These are phyloP conservation scores for Blastobotrys chiropterorum DNA, from an alignment of 805 yeast genomes.

Conservation along the genomic window DNA sequence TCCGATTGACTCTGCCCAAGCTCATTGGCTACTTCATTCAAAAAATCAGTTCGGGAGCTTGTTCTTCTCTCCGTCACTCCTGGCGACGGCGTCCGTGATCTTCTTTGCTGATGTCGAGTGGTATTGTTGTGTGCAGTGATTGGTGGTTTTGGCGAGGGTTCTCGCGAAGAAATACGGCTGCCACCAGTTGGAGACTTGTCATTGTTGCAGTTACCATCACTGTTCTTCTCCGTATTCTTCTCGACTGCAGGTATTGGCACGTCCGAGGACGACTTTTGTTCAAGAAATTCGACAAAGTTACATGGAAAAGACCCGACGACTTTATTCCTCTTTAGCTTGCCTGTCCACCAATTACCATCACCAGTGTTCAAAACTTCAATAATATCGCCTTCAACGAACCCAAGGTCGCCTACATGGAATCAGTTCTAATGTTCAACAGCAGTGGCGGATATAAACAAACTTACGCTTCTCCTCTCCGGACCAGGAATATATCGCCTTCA, in stretches of 20 bases:
- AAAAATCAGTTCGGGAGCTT: background rate
- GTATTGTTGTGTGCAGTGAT: background rate
- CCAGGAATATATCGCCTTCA: slow-evolving; percentile 85
- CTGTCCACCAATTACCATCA: slow-evolving; percentile 93
- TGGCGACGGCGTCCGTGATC: background rate
- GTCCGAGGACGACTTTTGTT: background rate
- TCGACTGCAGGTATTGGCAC: background rate
- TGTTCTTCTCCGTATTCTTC: background rate
- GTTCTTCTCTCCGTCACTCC: background rate
- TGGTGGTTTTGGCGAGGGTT: background rate
- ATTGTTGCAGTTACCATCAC: background rate
- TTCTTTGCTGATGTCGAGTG: background rate
- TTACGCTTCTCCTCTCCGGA: slow-evolving; percentile 76
- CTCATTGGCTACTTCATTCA: slow-evolving; percentile 1
- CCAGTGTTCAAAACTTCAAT: slow-evolving; percentile 76
- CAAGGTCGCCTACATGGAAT: slow-evolving; percentile 50
- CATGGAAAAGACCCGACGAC: slow-evolving; percentile 83
- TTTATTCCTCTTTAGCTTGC: slow-evolving; percentile 70
- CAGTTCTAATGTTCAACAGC: background rate
- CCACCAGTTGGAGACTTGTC: background rate
- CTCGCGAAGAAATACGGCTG: background rate
- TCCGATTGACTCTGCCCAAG: background rate
- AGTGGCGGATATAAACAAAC: slow-evolving; percentile 12
- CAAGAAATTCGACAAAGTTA: slow-evolving; percentile 61
- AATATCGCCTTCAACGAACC: slow-evolving; percentile 88